A percentile compares a stretch with the other conserved stretches of the same genome.
Conservation (phyloP, 495 filamentous ascomycete genomes). For the Astrocystis sublimbata region DNA sequence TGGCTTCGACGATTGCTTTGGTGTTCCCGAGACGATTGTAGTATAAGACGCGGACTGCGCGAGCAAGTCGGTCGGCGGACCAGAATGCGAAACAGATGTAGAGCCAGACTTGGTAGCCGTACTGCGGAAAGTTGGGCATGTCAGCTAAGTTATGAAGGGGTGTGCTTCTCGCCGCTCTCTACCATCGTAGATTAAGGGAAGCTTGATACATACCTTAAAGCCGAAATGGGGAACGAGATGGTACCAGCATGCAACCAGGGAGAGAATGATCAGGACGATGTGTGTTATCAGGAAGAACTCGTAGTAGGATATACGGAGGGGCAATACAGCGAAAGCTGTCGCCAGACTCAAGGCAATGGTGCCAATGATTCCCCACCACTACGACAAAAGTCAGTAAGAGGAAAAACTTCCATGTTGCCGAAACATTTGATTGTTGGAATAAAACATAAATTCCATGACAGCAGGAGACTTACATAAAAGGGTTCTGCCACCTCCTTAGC, state of each 20-base stretch:
- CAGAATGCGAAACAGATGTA: not conserved
- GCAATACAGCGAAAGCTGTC: not conserved
- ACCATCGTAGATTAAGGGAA: no score
- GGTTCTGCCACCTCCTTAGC: not conserved
- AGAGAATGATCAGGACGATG: not conserved
- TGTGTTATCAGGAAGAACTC: not conserved
- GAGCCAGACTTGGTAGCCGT: slow-evolving; percentile 1
- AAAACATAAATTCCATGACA: not conserved
- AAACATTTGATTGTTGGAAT: not conserved
- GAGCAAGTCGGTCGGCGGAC: not conserved
- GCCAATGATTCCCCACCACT: not conserved
- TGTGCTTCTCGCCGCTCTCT: no score
- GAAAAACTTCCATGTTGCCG: no score
- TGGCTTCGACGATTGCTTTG: not conserved
- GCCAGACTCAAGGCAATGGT: not conserved
- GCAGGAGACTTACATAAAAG: not conserved
- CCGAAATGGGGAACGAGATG: not conserved
- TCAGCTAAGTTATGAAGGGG: no score
- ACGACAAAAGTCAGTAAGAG: not conserved
- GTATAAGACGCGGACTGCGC: not conserved
- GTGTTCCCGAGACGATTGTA: not conserved
- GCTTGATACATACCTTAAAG: no score
- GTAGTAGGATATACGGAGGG: not conserved
- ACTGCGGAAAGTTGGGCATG: no score
- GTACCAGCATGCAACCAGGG: not conserved